phyloP scores from a whole-genome alignment of 2,329 filamentous ascomycete species.

The Aspergillus sp. region DNA sequence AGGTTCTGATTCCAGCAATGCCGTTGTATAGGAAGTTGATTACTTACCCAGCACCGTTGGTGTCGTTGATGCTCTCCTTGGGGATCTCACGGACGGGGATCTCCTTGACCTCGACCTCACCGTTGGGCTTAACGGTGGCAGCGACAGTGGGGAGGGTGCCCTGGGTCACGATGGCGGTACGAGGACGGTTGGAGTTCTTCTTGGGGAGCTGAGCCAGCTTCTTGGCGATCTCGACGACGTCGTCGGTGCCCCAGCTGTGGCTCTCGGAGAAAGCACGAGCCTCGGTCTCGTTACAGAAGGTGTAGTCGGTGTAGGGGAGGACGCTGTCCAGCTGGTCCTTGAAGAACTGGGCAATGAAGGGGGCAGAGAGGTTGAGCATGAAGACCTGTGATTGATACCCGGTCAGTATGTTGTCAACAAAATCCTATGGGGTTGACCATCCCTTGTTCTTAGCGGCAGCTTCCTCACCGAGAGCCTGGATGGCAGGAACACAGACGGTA shows the following conservation, averaged over 20 bases:
- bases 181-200: conserved; percentile 80
- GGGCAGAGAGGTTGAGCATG: conserved; percentile 87
- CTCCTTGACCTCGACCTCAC: conserved; percentile 66
- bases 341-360: conserved; percentile 97
- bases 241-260: conserved; percentile 71
- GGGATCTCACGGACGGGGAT: conserved; percentile 80
- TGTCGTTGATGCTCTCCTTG: conserved; percentile 82
- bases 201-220: conserved; percentile 85
- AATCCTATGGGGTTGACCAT: conserved; percentile 15
- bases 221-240: conserved; percentile 82
- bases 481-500: conserved; percentile 90
- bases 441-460: conserved; percentile 86
- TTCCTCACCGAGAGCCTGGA: conserved; percentile 85
- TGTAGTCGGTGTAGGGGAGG: conserved; percentile 89
- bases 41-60: conserved; percentile 79
- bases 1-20: conserved; percentile 8
- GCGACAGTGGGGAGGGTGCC: conserved; percentile 89
- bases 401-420: conserved; percentile 12
- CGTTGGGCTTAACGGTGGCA: conserved; percentile 68
- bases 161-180: conserved; percentile 90
- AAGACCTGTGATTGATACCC: conserved; percentile 57
- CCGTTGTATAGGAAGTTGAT: too few relatives aligned
- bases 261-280: conserved; percentile 82
- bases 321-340: conserved; percentile 89
- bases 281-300: conserved; percentile 97